Conservation (phyloP, 768 basidiomycete genomes). For the Panaeolus cyanescens region DNA sequence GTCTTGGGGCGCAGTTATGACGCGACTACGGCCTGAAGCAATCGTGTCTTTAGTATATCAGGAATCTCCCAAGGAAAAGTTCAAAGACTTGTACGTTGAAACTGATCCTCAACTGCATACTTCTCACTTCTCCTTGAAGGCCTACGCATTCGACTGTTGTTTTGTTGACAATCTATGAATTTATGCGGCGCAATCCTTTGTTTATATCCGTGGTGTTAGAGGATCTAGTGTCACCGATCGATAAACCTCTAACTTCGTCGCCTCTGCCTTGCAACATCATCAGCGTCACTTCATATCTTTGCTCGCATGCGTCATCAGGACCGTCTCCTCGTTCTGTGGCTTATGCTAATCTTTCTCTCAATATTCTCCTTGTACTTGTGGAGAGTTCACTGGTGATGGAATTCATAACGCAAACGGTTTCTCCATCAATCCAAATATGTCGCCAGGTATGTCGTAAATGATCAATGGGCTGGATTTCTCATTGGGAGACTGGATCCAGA, state of each 20-base stretch:
- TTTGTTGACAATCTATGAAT: constrained; percentile 64
- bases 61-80: constrained; percentile 52
- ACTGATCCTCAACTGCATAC: background rate
- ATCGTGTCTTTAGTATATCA: constrained; percentile 47
- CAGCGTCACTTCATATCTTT: constrained; percentile 63
- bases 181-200: constrained; percentile 48
- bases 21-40: constrained; percentile 55
- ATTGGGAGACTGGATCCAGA: constrained; percentile 24
- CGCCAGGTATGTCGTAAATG: constrained; percentile 51
- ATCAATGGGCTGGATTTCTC: background rate
- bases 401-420: constrained; percentile 42
- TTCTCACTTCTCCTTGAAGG: constrained; percentile 32
- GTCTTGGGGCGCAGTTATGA: constrained; percentile 53
- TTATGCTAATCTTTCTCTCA: constrained; percentile 62
- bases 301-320: constrained; percentile 67
- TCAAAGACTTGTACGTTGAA: constrained; percentile 54
- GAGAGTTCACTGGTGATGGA: constrained; percentile 52
- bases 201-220: constrained; percentile 53
- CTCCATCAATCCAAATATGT: constrained; percentile 54
- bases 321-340: constrained; percentile 58
- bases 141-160: constrained; percentile 63
- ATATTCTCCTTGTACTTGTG: constrained; percentile 50
- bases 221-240: constrained; percentile 25
- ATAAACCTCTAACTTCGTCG: constrained; percentile 23
- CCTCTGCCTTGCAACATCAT: constrained; percentile 51